Base-by-base conservation (phyloP, 129 eudicot genomes). In the Tanacetum coccineum region DNA sequence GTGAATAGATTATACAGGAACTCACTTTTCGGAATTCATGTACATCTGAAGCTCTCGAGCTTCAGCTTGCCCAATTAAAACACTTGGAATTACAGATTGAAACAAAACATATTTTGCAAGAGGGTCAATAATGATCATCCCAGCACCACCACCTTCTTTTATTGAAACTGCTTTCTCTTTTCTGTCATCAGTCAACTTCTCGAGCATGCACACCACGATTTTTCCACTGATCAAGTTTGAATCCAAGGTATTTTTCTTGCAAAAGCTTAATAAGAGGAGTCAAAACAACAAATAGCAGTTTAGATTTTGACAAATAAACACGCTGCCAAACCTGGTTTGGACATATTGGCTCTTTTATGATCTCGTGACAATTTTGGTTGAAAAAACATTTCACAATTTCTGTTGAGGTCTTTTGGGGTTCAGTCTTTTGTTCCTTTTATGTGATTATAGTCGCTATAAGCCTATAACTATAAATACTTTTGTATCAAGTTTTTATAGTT, bases 141-240 rank as follows among this genome's bases (percentile, higher is more conserved):
- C 95, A 0, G 67, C 84, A 60, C 87, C 90, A 44, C 90, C 95
- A 17, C 83, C 81, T 71, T 79, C 78, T 69, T 61, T 77, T 68
- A 87, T 46, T 15, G 49, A 62, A 42, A 17, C 4, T 6, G 64
- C 85, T 56, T 84, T 84, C 68, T 75, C 87, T 6, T 22, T 52
- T 54, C 84, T 66, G 18, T 18, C 14, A 9, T 77, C 87, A 2
- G 20, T n/a, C 12, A 65, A 4, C 19, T 6, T 46, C 78, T 87
- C 90, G 13, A 79, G 67, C 18, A 19, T 66, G 70, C 95, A 87
- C 59, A 87, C 85, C 53, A 87, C 87, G 13, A 87, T 84, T 78
- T 72, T 81, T 55, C 87, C 95, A 72, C 75, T 84, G 28, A 84
- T 78, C 47, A 68, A 70, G 51, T 77, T 68, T 13, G 87, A 83